Base-by-base conservation (phyloP, 257 asterid species). In the Linderniella brevidens region DNA sequence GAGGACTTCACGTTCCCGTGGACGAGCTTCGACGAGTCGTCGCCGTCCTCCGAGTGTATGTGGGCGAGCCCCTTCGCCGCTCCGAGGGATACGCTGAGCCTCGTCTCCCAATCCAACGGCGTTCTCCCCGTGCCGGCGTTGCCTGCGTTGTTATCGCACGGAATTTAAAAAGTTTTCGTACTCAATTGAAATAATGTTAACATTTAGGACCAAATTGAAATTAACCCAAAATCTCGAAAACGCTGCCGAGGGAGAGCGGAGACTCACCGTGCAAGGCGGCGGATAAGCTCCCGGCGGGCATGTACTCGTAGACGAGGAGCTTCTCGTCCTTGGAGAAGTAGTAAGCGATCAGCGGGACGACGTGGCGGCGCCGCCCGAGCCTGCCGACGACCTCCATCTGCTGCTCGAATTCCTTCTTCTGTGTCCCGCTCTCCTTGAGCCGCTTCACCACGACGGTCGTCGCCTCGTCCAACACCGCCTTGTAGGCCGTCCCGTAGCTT, bases 281-380 rank as follows among this genome's bases (percentile, higher is more conserved):
- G 13, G 85, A 75, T 59, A 90, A 64, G 78, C 99, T 90, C 25
- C 87, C 71, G 0, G 65, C 50, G 0, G 86, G 71, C 87, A 85
- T 81, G 80, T 85, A 79, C 53, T 81, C 92, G 37, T 77, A 71
- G 38, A 90, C 96, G 0, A 90, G 78, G 55, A 90, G 96, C 75
- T 77, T 90, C 76, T 90, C 99, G 11, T 85, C 96, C 57, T 90
- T 90, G 55, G 99, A 90, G 40, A 63, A 90, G 48, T 90, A 85
- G 60, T 79, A 90, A 20, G 96, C 99, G 1, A 78, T 78, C 39
- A 77, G 58, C 1, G 93, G 77, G 0, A 76, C 76, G 9, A 85
- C 77, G 53, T 85, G 76, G 0, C 74, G 58, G 39, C 85, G 94
- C 20, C 62, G 60, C 5, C 78, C 80, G 13, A 77, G 59, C 29